Base-by-base conservation (phyloP, 2,329 filamentous ascomycete species). In the Diaporthe ampelina region DNA sequence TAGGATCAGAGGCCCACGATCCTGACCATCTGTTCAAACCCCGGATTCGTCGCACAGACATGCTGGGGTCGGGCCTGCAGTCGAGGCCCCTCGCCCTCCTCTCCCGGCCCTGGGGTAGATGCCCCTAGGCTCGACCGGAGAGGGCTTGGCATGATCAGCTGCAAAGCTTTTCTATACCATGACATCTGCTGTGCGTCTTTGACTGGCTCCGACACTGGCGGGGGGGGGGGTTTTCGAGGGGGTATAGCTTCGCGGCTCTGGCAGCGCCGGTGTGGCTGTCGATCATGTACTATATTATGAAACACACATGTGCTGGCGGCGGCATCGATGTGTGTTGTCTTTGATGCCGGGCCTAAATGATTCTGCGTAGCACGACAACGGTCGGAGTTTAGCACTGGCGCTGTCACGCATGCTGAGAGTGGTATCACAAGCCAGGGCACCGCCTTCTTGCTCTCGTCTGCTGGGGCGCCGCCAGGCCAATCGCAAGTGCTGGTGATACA, bases 321-420 rank as follows among this genome's bases (percentile, higher is more conserved):
- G 63, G 48, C 48, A 68, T 40, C 63, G 29, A 35, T 13, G 61
- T 52, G 37, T 67, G 61, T 68, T 54, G 32, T 68, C 63, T 54
- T 68, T 54, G 48, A 68, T 68, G 63, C 63, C 63, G 48, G 56
- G 56, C 35, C 67, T 32, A 35, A 24, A 54, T 63, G 21, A 26
- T 35, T 52, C 45, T 54, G 63, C 63, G 69, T 72, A 52, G 70
- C 57, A 72, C 70, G 26, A 32, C 70, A 72, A 72, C 70, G 70
- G 70, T 72, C 70, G 70, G 70, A 52, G 15, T 32, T 63, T 63
- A 72, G 70, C 45, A 68, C 48, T 68, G 63, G 45, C 32, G 63
- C 48, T 50, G 63, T 68, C 48, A 40, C 63, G 63, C 61, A 40
- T 54, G 29, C 63, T 54, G 63, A 54, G 48, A 40, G n/a, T 24